Conservation (phyloP, 768 basidiomycete genomes). For the Tulasnella sp. region DNA sequence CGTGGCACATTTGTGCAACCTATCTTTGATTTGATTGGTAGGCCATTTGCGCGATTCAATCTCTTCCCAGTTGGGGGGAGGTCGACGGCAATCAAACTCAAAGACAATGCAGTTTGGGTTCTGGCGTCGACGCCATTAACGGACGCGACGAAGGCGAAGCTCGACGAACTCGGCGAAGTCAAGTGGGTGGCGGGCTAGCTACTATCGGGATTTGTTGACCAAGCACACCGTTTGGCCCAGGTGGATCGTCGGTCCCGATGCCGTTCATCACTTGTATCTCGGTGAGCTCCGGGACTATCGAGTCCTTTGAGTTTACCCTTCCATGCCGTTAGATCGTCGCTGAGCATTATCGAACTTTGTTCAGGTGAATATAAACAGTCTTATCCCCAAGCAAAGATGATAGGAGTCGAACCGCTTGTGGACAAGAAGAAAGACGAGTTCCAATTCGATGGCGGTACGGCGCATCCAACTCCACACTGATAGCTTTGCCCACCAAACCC, state of each 20-base stretch:
- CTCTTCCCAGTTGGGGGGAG: constrained; percentile 74
- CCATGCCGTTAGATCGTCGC: neutral
- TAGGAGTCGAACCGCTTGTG: constrained; percentile 58
- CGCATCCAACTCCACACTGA: neutral
- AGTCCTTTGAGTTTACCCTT: neutral
- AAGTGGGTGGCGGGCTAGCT: constrained; percentile 41
- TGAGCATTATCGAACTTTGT: constrained; percentile 37
- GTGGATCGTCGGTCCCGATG: constrained; percentile 39
- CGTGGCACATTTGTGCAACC: neutral
- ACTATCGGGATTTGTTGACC: neutral
- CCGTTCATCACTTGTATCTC: constrained; percentile 39
- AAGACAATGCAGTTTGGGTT: constrained; percentile 68
- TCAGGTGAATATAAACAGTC: constrained; percentile 45
- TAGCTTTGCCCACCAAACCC: neutral
- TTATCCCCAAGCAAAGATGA: constrained; percentile 67
- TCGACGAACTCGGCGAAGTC: constrained; percentile 64
- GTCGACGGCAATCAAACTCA: constrained; percentile 71
- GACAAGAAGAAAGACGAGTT: constrained; percentile 50
- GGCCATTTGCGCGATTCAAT: constrained; percentile 61
- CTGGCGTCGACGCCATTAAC: constrained; percentile 75
- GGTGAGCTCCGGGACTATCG: constrained; percentile 12
- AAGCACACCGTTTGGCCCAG: constrained; percentile 26
- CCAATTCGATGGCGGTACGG: constrained; percentile 52
- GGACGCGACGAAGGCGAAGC: constrained; percentile 55
- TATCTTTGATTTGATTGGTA: neutral